Conservation (phyloP, 2,329 filamentous ascomycete species). For the Aspergillus cejpii region DNA sequence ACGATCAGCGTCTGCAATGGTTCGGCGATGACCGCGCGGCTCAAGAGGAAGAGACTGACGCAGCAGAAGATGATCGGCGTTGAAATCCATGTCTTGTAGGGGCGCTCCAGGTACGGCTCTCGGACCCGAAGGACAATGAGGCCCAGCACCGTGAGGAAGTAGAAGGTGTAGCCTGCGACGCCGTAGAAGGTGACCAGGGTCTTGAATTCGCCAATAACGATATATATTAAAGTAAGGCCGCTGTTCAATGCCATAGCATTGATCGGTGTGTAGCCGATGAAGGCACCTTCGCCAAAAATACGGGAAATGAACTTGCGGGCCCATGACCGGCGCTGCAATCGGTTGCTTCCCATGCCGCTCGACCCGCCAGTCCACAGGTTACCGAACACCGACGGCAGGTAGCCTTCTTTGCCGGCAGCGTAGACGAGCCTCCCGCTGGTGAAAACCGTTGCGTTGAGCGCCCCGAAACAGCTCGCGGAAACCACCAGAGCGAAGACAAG, state of each 20-base stretch:
- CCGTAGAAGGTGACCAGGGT: constrained; percentile 96
- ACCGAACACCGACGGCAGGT: constrained; percentile 76
- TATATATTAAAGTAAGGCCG: constrained; percentile 65
- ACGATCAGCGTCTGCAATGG: constrained; percentile 86
- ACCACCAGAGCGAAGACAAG: constrained; percentile 84
- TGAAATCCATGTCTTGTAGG: constrained; percentile 93
- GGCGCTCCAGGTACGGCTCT: constrained; percentile 80
- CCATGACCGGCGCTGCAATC: constrained; percentile 47
- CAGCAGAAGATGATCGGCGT: constrained; percentile 98
- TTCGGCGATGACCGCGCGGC: constrained; percentile 80
- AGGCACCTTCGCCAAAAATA: constrained; percentile 68
- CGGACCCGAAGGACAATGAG: constrained; percentile 82
- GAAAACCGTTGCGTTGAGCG: constrained; percentile 89
- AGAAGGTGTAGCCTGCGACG: constrained; percentile 94
- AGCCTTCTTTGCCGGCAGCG: constrained; percentile 89
- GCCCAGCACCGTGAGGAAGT: constrained; percentile 90
- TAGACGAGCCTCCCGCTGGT: constrained; percentile 89
- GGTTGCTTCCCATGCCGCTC: constrained; percentile 24
- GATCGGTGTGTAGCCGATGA: constrained; percentile 88
- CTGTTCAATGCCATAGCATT: constrained; percentile 82
- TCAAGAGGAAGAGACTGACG: constrained; percentile 86
- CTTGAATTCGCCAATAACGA: constrained; percentile 79
- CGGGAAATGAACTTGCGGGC: constrained; percentile 53
- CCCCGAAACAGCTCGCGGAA: constrained; percentile 84
- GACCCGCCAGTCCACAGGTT: constrained; percentile 62